These are phyloP conservation scores for Helianthus annuus DNA, from an alignment of 129 eudicot genomes.

Conservation along the genomic window HanXRQr2.0-SUNRISE NC_035442.2:115828693-115829192, in stretches of 20 bases:
- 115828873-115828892: no score
- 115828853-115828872: neutral
- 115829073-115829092: constrained; percentile 74
- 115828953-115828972: neutral
- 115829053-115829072: constrained; percentile 86
- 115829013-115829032: constrained; percentile 80
- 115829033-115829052: constrained; percentile 76
- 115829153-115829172: constrained; percentile 41
- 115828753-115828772: constrained; percentile 7
- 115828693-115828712: constrained; percentile 67
- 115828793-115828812: neutral
- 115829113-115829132: neutral
- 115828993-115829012: constrained; percentile 82
- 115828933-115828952: neutral
- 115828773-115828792: neutral
- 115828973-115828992: constrained; percentile 53
- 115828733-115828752: neutral
- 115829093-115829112: constrained; percentile 27
- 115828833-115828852: neutral
- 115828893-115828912: neutral
- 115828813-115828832: neutral
- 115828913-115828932: neutral
- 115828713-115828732: constrained; percentile 57
- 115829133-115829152: neutral
- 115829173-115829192: constrained; percentile 73